These are phyloP conservation scores for Acacia pycnantha DNA, from an alignment of 331 rosid species.

Conservation along the genomic window DNA sequence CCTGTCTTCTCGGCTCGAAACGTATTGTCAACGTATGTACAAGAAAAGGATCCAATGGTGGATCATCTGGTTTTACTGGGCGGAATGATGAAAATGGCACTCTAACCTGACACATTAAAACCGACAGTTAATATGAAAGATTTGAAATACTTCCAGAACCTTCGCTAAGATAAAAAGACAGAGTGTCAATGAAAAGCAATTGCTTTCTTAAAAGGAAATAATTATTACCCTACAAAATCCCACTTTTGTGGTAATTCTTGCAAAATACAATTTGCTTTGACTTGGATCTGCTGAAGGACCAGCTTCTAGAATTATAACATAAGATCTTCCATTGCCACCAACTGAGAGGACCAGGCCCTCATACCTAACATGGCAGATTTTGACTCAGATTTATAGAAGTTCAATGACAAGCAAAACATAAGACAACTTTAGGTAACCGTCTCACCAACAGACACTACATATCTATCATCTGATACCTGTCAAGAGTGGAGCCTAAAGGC, in stretches of 20 bases:
- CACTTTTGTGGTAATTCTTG: constrained; percentile 83
- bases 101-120: constrained; percentile 70
- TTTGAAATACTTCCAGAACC: background rate
- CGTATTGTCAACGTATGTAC: constrained; percentile 93
- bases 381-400: constrained; percentile 6
- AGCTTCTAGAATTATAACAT: constrained; percentile 83
- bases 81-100: constrained; percentile 95
- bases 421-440: background rate
- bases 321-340: constrained; percentile 95
- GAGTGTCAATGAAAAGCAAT: constrained; percentile 7
- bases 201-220: background rate
- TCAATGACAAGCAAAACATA: constrained; percentile 12
- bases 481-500: constrained; percentile 87
- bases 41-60: constrained; percentile 87
- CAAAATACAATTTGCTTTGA: constrained; percentile 86
- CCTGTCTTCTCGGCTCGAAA: constrained; percentile 99
- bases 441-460: background rate
- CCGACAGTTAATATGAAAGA: constrained; percentile 25
- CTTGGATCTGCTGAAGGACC: constrained; percentile 79
- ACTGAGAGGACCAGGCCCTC: constrained; percentile 96
- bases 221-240: constrained; percentile 92
- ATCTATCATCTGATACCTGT: constrained; percentile 58
- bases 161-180: constrained; percentile 7
- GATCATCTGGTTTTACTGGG: constrained; percentile 90
- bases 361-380: constrained; percentile 52